Base-by-base conservation (phyloP, 1,284 basidiomycete species). In the Laetiporus sulphureus region DNA sequence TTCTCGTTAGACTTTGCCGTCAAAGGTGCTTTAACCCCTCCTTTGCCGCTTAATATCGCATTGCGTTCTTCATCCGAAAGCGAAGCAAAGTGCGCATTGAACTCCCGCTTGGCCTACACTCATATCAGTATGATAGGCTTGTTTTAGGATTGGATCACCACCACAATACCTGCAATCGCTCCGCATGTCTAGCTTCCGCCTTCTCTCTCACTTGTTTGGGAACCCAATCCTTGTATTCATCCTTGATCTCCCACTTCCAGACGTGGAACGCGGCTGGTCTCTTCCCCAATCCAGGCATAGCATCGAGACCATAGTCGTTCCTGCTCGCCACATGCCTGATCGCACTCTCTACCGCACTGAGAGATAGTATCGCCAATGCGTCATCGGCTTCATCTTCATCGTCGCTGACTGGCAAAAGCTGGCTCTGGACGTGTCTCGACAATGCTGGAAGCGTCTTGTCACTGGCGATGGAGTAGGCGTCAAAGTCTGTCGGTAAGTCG, bases 211-310 rank as follows among this genome's bases (percentile, higher is more conserved):
- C 70, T 52, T 74, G 76, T 55, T 77, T 81, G 0, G 90, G 89
- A 23, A 93, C 62, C 77, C 83, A 83, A 36, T 75, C 67, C 38
- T 65, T 59, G 48, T 71, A 65, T 18, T 69, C 52, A 12, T 78
- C 71, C 50, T 73, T 79, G 5, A 85, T 79, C 57, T 94, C 91
- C 91, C 91, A 93, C 46, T 91, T 71, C 90, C 90, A 94, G n/a
- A 88, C 65, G 50, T 77, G 82, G 24, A 87, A 60, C 16, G 70
- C 62, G 4, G 80, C 73, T 8, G 82, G 76, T 13, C 68, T 53
- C 55, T 73, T 84, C 40, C 65, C 63, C 29, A 71, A 70, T 20
- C 62, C 57, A 11, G 62, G 53, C 2, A 63, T 64, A 25, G 46
- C 52, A 40, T 86, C 77, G 6, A 89, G 62, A 0, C 88, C 88